Conservation (phyloP, 345 rosid genomes). For the Arabis hirsuta region DNA sequence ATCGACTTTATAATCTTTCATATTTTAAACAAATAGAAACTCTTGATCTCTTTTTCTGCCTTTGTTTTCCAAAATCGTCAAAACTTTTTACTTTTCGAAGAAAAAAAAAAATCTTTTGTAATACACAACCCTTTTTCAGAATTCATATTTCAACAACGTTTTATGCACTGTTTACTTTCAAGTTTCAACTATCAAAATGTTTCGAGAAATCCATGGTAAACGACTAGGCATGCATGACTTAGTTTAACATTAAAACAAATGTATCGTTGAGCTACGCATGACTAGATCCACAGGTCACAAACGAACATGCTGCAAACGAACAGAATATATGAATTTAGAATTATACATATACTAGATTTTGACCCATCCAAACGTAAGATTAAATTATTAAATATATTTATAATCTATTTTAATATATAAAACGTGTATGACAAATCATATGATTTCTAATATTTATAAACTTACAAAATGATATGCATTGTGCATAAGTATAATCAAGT, state of each 20-base stretch:
- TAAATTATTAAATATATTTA: no score
- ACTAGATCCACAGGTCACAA: conserved; percentile 4
- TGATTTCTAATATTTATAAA: no score
- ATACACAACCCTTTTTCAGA: no score
- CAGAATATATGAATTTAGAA: not conserved
- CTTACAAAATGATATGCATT: no score
- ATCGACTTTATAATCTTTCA: not conserved
- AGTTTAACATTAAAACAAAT: not conserved
- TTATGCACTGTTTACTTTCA: no score
- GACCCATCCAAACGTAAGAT: no score
- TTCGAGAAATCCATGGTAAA: not conserved
- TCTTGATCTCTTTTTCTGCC: conserved; percentile 5
- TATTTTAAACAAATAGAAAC: not conserved
- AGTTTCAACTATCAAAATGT: not conserved
- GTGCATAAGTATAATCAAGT: no score
- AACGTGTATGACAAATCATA: no score
- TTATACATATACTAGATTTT: not conserved
- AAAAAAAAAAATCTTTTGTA: not conserved
- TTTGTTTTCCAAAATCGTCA: not conserved
- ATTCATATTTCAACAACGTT: no score
- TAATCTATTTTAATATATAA: no score
- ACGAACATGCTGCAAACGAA: conserved; percentile 10
- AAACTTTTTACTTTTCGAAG: not conserved
- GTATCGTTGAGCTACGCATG: conserved; percentile 1
- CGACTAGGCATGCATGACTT: no score